Percentiles rank a stretch among this genome's conserved stretches.
These are phyloP conservation scores for Sistotremastrum niveocremeum DNA, from an alignment of 768 basidiomycete species.

Conservation along the genomic window DNA sequence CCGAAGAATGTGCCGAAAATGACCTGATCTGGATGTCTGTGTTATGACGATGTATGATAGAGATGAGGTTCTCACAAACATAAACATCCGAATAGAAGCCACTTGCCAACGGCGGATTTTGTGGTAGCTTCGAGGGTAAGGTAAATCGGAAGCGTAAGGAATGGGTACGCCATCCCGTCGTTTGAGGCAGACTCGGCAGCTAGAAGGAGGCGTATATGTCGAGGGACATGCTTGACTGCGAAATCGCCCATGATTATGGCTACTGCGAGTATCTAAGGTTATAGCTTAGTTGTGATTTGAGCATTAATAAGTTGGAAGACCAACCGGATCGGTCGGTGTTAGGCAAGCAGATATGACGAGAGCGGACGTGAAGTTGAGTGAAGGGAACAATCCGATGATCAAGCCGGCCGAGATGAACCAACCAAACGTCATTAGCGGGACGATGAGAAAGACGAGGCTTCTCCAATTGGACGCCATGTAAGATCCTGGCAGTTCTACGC, in stretches of 20 bases:
- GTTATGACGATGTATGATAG: not conserved
- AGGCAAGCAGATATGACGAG: constrained; percentile 82
- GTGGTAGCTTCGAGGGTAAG: constrained; percentile 57
- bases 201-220: constrained; percentile 65
- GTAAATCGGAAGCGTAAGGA: constrained; percentile 77
- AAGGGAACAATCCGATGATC: constrained; percentile 59
- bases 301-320: constrained; percentile 7
- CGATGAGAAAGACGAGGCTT: constrained; percentile 53
- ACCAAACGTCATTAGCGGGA: constrained; percentile 76
- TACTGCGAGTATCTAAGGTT: not conserved
- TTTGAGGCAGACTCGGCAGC: constrained; percentile 90
- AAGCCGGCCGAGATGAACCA: constrained; percentile 71
- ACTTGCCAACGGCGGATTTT: constrained; percentile 57
- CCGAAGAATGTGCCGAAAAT: constrained; percentile 62
- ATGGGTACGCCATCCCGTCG: constrained; percentile 92
- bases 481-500: constrained; percentile 78
- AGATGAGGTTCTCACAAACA: constrained; percentile 25
- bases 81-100: constrained; percentile 78
- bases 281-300: not conserved
- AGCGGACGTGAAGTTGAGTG: constrained; percentile 55
- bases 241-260: constrained; percentile 34
- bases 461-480: constrained; percentile 75
- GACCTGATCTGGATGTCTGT: constrained; percentile 50
- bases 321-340: constrained; percentile 87
- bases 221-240: constrained; percentile 55